A percentile compares a stretch with the other conserved stretches of the same genome.
Conservation (phyloP, 2,329 filamentous ascomycete species). For the Raffaelea albimanens region DNA sequence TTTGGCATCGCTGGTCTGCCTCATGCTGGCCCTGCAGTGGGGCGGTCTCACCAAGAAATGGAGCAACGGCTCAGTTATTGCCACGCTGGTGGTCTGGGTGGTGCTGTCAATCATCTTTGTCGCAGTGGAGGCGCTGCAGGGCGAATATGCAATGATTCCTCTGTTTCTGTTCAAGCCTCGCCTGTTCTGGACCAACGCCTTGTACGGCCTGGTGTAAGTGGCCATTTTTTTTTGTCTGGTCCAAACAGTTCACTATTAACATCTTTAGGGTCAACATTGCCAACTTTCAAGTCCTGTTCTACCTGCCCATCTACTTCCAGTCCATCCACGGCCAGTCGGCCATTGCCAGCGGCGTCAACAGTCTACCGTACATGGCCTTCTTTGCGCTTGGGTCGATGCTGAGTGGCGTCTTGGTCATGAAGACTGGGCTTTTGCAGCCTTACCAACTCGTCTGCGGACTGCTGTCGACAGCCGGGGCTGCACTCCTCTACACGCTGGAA, state of each 20-base stretch:
- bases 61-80: conserved; percentile 19
- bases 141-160: conserved; percentile 29
- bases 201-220: background rate
- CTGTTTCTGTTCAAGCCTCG: conserved; percentile 28
- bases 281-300: conserved; percentile 4
- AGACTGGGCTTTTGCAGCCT: conserved; percentile 13
- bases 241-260: background rate
- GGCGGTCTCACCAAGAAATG: conserved; percentile 23
- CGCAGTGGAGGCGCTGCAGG: conserved; percentile 21
- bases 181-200: conserved; percentile 4
- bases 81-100: conserved; percentile 22
- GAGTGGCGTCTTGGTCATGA: conserved; percentile 9
- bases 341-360: conserved; percentile 27
- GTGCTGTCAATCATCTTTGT: conserved; percentile 20
- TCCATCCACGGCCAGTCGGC: conserved; percentile 28
- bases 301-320: conserved; percentile 30
- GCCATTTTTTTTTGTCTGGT: background rate
- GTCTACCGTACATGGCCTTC: conserved; percentile 24
- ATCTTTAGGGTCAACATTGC: background rate
- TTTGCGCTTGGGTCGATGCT: conserved; percentile 5
- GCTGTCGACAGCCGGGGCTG: conserved; percentile 10
- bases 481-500: conserved; percentile 9
- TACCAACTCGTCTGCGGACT: conserved; percentile 7
- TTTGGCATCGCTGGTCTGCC: conserved; percentile 27
- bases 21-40: conserved; percentile 34